phyloP scores from a whole-genome alignment of 495 filamentous ascomycete genomes.

The Filosporella fistucella region DNA sequence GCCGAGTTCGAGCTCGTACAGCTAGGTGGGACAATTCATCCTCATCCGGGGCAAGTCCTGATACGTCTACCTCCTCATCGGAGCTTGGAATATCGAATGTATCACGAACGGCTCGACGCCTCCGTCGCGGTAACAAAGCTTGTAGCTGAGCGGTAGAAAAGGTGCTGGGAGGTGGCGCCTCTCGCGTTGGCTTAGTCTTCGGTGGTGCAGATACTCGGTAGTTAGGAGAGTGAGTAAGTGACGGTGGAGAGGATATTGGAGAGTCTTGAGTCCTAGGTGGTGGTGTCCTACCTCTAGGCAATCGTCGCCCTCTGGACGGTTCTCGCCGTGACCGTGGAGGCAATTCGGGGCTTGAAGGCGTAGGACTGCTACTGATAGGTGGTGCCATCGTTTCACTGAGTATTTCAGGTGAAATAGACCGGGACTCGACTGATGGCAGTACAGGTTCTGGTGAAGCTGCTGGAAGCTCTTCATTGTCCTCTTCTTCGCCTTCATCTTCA shows the following conservation, averaged over 20 bases:
- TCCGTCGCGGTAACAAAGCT: constrained; percentile 39
- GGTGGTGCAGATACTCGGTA: constrained; percentile 25
- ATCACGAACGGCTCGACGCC: constrained; percentile 31
- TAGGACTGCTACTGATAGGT: constrained; percentile 42
- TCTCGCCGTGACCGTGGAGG: neutral
- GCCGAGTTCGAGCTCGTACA: constrained; percentile 16
- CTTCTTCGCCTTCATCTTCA: neutral
- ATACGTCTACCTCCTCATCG: constrained; percentile 26
- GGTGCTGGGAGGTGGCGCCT: constrained; percentile 14
- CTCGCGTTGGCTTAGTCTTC: constrained; percentile 18
- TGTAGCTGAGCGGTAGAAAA: constrained; percentile 42
- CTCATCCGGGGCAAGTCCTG: constrained; percentile 24
- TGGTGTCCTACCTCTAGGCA: constrained; percentile 15
- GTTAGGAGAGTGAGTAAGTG: constrained; percentile 31
- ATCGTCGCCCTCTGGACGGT: constrained; percentile 9
- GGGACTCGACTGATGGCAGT: constrained; percentile 14
- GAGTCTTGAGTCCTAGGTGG: constrained; percentile 18
- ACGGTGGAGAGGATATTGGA: constrained; percentile 25
- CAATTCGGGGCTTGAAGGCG: constrained; percentile 17
- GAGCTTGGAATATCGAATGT: constrained; percentile 33
- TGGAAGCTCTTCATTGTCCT: neutral
- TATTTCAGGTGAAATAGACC: constrained; percentile 26
- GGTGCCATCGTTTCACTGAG: constrained; percentile 48
- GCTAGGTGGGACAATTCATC: constrained; percentile 29
- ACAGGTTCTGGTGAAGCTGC: neutral